Evolutionary conservation across 2,329 filamentous ascomycete species (phyloP).

Genomic region (Colletotrichum liaoningense): DNA sequence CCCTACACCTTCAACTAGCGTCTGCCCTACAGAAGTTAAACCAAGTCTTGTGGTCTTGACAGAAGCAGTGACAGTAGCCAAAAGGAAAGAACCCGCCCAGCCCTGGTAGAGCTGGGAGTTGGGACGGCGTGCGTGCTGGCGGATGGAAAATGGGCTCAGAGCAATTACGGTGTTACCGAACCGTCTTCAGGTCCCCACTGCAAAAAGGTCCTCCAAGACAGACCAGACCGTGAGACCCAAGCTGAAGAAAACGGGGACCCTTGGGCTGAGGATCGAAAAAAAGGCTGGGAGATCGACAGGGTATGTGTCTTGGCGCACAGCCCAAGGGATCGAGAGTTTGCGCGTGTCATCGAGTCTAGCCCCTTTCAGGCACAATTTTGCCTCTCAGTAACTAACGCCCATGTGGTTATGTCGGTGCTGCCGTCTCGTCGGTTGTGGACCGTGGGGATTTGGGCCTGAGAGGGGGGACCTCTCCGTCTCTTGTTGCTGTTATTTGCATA

Average conservation of each 20-base stretch:
- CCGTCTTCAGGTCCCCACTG: background rate
- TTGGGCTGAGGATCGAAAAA: conserved; percentile 7
- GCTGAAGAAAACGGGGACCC: conserved; percentile 26
- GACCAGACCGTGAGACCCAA: background rate
- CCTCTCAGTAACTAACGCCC: background rate
- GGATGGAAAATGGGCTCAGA: background rate
- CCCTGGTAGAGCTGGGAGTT: background rate
- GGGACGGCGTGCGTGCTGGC: conserved; percentile 8
- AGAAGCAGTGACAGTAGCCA: background rate
- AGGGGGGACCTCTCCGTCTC: background rate
- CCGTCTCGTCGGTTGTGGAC: background rate
- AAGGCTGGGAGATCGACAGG: background rate
- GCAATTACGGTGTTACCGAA: background rate
- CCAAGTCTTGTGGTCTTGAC: background rate
- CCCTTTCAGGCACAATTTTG: conserved; percentile 3
- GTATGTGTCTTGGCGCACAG: background rate
- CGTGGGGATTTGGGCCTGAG: background rate
- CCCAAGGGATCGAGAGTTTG: conserved; percentile 31
- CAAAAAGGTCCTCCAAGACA: background rate
- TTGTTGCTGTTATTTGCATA: conserved; percentile 16
- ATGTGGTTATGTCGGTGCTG: conserved; percentile 18
- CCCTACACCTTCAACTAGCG: background rate
- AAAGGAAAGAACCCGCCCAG: too few relatives aligned
- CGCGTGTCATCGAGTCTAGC: conserved; percentile 22
- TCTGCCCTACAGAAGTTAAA: background rate